Percentiles rank a stretch among this genome's conserved stretches.
These are phyloP conservation scores for Lipomyces kockii DNA, from an alignment of 805 yeast species.

Conservation along the genomic window DNA sequence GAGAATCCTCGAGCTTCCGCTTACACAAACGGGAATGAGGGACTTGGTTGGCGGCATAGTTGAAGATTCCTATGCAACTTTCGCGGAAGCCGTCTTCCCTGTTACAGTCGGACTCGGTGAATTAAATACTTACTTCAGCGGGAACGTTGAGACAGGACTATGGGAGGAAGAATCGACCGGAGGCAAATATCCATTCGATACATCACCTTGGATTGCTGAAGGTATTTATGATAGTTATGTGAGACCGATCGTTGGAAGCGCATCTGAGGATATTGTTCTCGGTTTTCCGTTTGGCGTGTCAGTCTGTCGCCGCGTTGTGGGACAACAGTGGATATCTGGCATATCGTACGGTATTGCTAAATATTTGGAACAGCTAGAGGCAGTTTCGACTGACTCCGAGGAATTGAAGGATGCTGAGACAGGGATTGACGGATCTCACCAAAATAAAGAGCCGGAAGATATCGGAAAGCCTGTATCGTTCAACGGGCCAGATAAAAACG, in stretches of 20 bases:
- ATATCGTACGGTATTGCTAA: conserved; percentile 7
- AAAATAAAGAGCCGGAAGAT: background rate
- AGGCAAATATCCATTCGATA: conserved; percentile 23
- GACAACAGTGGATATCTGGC: conserved; percentile 21
- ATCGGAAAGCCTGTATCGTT: background rate
- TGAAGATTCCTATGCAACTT: conserved; percentile 5
- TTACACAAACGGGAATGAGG: background rate
- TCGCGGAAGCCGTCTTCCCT: conserved; percentile 17
- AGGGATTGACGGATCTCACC: background rate
- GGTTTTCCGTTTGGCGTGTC: conserved; percentile 24
- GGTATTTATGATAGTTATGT: conserved; percentile 19
- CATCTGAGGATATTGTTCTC: conserved; percentile 25
- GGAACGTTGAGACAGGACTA: conserved; percentile 4
- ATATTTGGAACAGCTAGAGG: background rate
- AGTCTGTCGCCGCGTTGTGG: conserved; percentile 21
- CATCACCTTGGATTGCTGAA: conserved; percentile 26
- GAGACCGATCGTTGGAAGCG: conserved; percentile 15
- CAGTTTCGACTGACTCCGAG: background rate
- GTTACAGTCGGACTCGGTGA: background rate
- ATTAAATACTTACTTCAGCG: conserved; percentile 5
- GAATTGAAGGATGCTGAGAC: background rate
- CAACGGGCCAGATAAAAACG: background rate
- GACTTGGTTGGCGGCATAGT: conserved; percentile 2
- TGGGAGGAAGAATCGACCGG: conserved; percentile 27
- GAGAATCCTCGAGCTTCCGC: conserved; percentile 16